Percentiles rank a stretch among this genome's conserved stretches.
phyloP scores from a whole-genome alignment of 768 basidiomycete species.

The Coprinopsis cinerea region DNA sequence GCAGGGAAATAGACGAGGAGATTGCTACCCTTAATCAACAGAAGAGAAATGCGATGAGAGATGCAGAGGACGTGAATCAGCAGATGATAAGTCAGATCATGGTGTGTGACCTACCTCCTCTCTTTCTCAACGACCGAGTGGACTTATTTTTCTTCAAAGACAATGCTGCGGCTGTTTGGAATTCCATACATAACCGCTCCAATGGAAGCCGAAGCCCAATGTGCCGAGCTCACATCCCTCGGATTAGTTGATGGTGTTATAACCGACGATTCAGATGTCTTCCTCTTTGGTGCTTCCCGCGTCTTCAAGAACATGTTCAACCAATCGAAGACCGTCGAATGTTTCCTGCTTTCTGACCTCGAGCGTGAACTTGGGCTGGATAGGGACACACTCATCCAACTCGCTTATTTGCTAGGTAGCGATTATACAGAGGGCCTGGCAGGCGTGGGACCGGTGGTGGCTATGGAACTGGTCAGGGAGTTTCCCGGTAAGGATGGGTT shows the following conservation, averaged over 20 bases:
- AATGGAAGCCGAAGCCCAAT: slow-evolving; percentile 99
- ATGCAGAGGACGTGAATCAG: slow-evolving; percentile 92
- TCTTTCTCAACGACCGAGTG: background rate
- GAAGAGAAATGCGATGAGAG: slow-evolving; percentile 83
- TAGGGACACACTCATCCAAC: slow-evolving; percentile 75
- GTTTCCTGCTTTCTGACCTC: slow-evolving; percentile 82
- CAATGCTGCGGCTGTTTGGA: slow-evolving; percentile 88
- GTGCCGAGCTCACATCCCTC: slow-evolving; percentile 82
- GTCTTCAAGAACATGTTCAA: slow-evolving; percentile 99
- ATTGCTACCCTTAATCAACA: slow-evolving; percentile 77
- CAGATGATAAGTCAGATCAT: slow-evolving; percentile 89
- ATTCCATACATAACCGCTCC: slow-evolving; percentile 98
- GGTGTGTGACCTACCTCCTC: slow-evolving; percentile 29
- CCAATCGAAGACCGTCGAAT: slow-evolving; percentile 97
- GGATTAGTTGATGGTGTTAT: slow-evolving; percentile 95
- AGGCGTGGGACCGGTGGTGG: slow-evolving; percentile 92
- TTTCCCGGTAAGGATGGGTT: slow-evolving; percentile 85
- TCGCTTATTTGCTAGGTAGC: slow-evolving; percentile 93
- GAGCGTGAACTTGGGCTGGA: slow-evolving; percentile 83
- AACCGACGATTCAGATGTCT: slow-evolving; percentile 98
- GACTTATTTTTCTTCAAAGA: slow-evolving; percentile 35
- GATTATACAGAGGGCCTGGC: slow-evolving; percentile 93
- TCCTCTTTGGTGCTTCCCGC: slow-evolving; percentile 92
- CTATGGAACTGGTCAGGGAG: slow-evolving; percentile 91
- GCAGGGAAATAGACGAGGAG: slow-evolving; percentile 89